Base-by-base conservation (phyloP, 495 filamentous ascomycete species). In the Penicillium verhagenii region DNA sequence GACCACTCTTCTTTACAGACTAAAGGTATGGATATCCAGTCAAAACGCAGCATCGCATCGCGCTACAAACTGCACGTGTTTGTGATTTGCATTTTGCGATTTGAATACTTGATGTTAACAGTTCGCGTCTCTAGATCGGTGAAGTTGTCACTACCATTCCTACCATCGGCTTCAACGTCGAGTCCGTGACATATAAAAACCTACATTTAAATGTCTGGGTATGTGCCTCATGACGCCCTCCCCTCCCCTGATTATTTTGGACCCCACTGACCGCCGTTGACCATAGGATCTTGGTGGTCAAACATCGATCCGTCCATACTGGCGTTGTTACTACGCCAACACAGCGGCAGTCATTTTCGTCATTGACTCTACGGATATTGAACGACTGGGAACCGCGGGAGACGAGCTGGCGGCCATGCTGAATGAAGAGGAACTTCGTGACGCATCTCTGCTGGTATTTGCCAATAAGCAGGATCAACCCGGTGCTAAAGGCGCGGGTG, bases 381-480 rank as follows among this genome's bases (percentile, higher is more conserved):
- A 96, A 57, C 89, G 94, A 42, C 75, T 98, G 40, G 86, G 89
- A 44, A 97, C 91, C 1, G 94, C 94, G 1, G 84, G 91, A 8
- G 94, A 96, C 61, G 94, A 98, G 71, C 77, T 98, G 31, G 83
- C 88, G 37, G 90, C 92, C 2, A 98, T 98, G 95, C 72, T 98
- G 51, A 92, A 92, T 67, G 94, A 98, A 71, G 95, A 97, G 31
- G 94, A 98, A 68, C 81, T 98, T 25, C 87, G 87, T 54, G 95
- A 97, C 59, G 93, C 95, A 9, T 87, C 91, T 20, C 72, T 98
- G 33, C 76, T 98, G 21, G 95, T 98, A 4, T 98, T 98, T 72
- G 94, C 94, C 52, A 98, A 98, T 75, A 98, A 98, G 75, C 95
- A 98, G 66, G 94, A 98, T 74, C 94, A 97, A 65, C 94, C 94